Evolutionary conservation across 2,329 filamentous ascomycete genomes (phyloP), one percentile per base, ranked within the genome.

Genomic region (Fusarium udum): DNA sequence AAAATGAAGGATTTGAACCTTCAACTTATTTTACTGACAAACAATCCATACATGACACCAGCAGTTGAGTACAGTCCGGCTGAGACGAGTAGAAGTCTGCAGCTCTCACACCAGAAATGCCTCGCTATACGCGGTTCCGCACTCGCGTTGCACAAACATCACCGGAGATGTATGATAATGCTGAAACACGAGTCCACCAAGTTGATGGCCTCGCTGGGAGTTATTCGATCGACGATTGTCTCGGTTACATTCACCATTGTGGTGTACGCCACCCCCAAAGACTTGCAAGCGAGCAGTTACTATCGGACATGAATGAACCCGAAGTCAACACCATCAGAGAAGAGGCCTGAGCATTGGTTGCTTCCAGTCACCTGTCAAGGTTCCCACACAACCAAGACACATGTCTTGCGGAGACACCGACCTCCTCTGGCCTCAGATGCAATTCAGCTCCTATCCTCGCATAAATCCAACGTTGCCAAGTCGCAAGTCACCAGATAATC

Each of bases 401-500:
- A 67, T 49, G 43, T 49, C 55, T 53, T 56, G 52, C 40, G 45
- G 64, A 57, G 55, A 59, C 37, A 39, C 67, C 59, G 66, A 69
- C 36, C 37, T 43, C n/a, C 51, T 70, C 66, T 70, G 67, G 67
- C 67, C 67, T 70, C 67, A 70, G 42, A 70, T 28, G 65, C 58
- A 64, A 14, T 53, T 40, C 48, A 43, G 40, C 51, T 57, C 37
- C 43, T 42, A 43, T 46, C 28, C 26, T 56, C 31, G 18, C 36
- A 48, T 56, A 39, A 69, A 45, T 39, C 49, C 31, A 43, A 51
- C 36, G 36, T 31, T 66, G 60, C 66, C 67, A 66, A 69, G 59
- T 48, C 51, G 36, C 40, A 58, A 39, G 43, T 53, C 62, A 39
- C 40, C 28, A 46, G 28, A 69, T 49, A n/a, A 18, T n/a, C 32